Evolutionary conservation across 2,329 filamentous ascomycete species (phyloP), one percentile per base, ranked within the genome.

Genomic region (Fusarium verrucosum): DNA sequence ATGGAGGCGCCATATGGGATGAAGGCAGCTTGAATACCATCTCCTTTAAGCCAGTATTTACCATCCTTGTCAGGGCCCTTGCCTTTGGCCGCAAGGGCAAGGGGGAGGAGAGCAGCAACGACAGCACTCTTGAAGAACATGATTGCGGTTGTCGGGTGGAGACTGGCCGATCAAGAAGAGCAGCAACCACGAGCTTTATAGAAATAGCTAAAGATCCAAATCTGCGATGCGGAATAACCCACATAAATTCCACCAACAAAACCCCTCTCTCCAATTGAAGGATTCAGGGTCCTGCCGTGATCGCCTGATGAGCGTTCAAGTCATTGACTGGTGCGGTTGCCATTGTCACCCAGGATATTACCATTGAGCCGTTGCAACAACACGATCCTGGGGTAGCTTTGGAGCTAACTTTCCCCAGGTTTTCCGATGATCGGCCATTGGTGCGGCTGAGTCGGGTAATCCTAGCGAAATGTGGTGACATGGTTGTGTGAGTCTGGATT

Each of bases 1-100:
- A 94, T 84, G 57, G 87, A 87, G 9, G 90, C 91, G 61, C 90
- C 91, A 70, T 93, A 93, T 2, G 89, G 83, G 41, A 93, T 88
- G 76, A 93, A 93, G 42, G 83, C 79, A 10, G 87, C 89, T 47
- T 86, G 80, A 68, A 93, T 89, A 55, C 85, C 86, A 47, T 87
- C 81, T 64, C 88, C 87, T 57, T 83, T 79, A 75, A 93, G 86
- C 80, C 87, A 89, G 79, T 92, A 93, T 76, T 93, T 91, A 62
- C 87, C 87, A 66, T 88, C 76, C 65, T 79, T 75, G 71, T 89
- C 86, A 0, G 86, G 83, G 20, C 77, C 60, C 19, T 60, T 63
- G 33, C 54, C 65, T 16, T 64, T 62, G 55, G 53, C 38, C n/a
- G 66, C 65, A 26, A 58, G 36, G 40, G 51, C 51, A 6, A 42